These are phyloP conservation scores for Scheffersomyces insectosa DNA, from an alignment of 1,139 yeast genomes.

Conservation along the genomic window DNA sequence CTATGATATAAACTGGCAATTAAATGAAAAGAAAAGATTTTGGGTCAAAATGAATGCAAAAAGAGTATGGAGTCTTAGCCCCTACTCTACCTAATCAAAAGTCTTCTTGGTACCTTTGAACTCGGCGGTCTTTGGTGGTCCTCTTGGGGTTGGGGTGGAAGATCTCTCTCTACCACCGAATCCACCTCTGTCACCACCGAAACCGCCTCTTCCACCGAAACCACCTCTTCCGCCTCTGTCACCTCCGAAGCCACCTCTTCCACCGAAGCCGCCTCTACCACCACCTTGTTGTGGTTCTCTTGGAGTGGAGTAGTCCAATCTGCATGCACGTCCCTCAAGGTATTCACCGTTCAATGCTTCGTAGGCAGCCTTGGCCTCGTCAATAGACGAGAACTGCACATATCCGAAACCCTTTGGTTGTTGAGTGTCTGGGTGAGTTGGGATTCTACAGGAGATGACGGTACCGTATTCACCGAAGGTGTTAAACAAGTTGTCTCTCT, in stretches of 20 bases:
- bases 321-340: constrained; percentile 89
- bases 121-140: constrained; percentile 56
- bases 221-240: constrained; percentile 39
- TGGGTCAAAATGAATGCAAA: constrained; percentile 1
- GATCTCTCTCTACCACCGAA: constrained; percentile 43
- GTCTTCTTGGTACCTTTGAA: constrained; percentile 79
- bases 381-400: constrained; percentile 83
- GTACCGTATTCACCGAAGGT: constrained; percentile 76
- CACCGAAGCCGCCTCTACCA: constrained; percentile 23
- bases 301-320: constrained; percentile 94
- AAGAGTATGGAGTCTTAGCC: not conserved
- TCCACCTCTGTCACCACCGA: constrained; percentile 37
- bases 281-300: constrained; percentile 45
- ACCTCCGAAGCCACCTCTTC: constrained; percentile 46
- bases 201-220: constrained; percentile 38
- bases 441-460: constrained; percentile 86
- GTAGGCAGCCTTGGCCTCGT: constrained; percentile 88
- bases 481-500: constrained; percentile 73
- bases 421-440: constrained; percentile 98
- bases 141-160: constrained; percentile 53
- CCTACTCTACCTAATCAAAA: constrained; percentile 51
- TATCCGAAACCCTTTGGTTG: constrained; percentile 99
- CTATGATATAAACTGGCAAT: constrained; percentile 2
- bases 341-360: constrained; percentile 86
- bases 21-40: constrained; percentile 1